These are phyloP conservation scores for Escovopsis sp. DNA, from an alignment of 2,329 filamentous ascomycete genomes.

Conservation along the genomic window DNA sequence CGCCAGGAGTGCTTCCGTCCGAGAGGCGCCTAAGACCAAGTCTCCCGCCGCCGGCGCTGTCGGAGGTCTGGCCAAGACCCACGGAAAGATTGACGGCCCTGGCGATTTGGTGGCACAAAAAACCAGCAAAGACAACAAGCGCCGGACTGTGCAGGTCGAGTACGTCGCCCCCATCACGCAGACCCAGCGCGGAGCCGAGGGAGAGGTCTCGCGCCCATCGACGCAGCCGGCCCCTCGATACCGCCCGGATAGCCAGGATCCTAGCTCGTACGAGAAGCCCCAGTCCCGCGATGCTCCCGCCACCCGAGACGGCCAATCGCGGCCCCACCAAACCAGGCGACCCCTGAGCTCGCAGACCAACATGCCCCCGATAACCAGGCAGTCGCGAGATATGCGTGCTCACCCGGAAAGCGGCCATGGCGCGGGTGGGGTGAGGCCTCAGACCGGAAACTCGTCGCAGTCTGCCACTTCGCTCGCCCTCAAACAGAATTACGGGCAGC, in stretches of 20 bases:
- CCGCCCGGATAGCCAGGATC: constrained; percentile 23
- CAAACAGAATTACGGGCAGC: constrained; percentile 65
- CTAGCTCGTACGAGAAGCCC: constrained; percentile 37
- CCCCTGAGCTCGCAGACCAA: constrained; percentile 32
- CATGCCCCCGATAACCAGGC: constrained; percentile 9
- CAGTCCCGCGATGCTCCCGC: constrained; percentile 41
- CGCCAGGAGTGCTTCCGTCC: constrained; percentile 79
- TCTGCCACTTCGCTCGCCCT: constrained; percentile 51
- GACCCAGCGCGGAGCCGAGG: constrained; percentile 44
- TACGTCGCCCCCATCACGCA: constrained; percentile 86
- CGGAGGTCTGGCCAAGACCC: constrained; percentile 55
- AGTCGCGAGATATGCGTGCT: constrained; percentile 21
- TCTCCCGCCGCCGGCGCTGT: constrained; percentile 30
- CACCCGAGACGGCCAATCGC: constrained; percentile 26
- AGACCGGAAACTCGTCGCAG: constrained; percentile 68
- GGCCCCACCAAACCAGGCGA: constrained; percentile 22
- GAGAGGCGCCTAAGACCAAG: constrained; percentile 65
- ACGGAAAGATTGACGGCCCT: constrained; percentile 57
- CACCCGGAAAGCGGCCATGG: constrained; percentile 25
- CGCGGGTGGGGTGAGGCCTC: constrained; percentile 44
- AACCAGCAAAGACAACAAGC: constrained; percentile 72
- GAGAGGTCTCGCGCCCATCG: constrained; percentile 11
- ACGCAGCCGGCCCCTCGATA: constrained; percentile 22
- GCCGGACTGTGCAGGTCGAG: constrained; percentile 90
- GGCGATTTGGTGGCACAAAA: constrained; percentile 35